A percentile compares a stretch with the other conserved stretches of the same genome.
phyloP scores from a whole-genome alignment of 2,329 filamentous ascomycete genomes.

The Stagonosporopsis vannaccii region DNA sequence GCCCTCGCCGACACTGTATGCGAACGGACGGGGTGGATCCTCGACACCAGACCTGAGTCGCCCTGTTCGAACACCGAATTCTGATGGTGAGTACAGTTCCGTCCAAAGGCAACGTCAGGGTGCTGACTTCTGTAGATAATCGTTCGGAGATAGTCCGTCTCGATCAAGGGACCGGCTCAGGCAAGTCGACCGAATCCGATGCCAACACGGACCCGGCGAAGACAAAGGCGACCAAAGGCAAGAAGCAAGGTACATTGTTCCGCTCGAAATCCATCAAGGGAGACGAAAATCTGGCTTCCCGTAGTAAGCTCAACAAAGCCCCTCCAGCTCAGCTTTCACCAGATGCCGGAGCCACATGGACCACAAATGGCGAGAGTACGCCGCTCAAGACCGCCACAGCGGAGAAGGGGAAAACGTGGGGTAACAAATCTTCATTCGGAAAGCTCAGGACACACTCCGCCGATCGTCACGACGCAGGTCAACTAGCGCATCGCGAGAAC shows the following conservation, averaged over 20 bases:
- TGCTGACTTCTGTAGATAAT: constrained; percentile 36
- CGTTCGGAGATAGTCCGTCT: constrained; percentile 41
- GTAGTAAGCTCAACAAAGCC: constrained; percentile 44
- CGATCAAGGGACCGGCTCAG: constrained; percentile 40
- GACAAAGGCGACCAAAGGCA: constrained; percentile 36
- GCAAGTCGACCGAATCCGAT: constrained; percentile 39
- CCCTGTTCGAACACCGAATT: constrained; percentile 47
- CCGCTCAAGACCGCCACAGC: constrained; percentile 69
- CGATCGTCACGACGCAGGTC: constrained; percentile 63
- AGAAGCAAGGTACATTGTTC: constrained; percentile 48
- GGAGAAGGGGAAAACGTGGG: constrained; percentile 71
- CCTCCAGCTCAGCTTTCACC: constrained; percentile 41
- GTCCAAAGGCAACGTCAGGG: too few relatives aligned
- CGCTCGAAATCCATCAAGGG: constrained; percentile 56
- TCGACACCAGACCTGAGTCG: constrained; percentile 58
- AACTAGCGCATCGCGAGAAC: constrained; percentile 42
- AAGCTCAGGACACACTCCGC: constrained; percentile 73
- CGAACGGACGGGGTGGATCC: constrained; percentile 53
- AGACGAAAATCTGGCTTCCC: constrained; percentile 44
- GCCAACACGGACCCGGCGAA: constrained; percentile 31
- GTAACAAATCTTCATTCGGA: constrained; percentile 70
- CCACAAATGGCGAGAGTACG: constrained; percentile 48
- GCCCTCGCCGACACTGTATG: constrained; percentile 45
- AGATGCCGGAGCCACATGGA: constrained; percentile 39
- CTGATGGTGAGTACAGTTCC: constrained; percentile 38